These are phyloP conservation scores for Picea abies DNA, from an alignment of 83 land plant species.

Conservation along the genomic window DNA sequence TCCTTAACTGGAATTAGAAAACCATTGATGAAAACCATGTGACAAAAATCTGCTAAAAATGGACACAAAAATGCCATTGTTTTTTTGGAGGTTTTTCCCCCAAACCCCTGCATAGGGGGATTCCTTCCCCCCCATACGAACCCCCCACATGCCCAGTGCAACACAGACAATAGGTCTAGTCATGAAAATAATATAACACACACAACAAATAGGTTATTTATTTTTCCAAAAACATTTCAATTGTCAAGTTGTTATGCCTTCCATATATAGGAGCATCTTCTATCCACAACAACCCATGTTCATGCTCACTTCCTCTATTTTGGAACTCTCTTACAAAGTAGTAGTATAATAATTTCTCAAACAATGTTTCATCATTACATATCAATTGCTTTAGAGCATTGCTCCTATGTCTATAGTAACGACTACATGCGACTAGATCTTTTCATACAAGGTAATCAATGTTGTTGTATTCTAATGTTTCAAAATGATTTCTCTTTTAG, in stretches of 20 bases:
- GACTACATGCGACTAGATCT: background rate
- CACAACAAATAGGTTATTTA: background rate
- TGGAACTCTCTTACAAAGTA: background rate
- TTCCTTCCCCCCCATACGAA: too few relatives aligned
- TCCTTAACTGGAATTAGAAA: too few relatives aligned
- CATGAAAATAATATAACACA: too few relatives aligned
- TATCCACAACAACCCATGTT: too few relatives aligned
- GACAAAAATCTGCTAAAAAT: too few relatives aligned
- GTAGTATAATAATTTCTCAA: background rate
- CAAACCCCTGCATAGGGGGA: too few relatives aligned
- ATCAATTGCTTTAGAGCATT: background rate
- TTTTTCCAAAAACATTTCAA: background rate
- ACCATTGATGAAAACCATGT: too few relatives aligned
- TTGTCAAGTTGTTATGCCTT: background rate
- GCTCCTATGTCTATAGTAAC: background rate
- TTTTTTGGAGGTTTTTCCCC: too few relatives aligned
- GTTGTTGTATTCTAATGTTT: background rate
- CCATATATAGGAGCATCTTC: background rate
- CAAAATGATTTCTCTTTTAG: background rate
- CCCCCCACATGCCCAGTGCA: too few relatives aligned
- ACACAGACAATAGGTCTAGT: too few relatives aligned
- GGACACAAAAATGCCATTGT: too few relatives aligned
- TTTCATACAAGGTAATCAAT: background rate
- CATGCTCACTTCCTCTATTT: background rate
- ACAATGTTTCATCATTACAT: background rate